These are phyloP conservation scores for Eutrema yunnanense DNA, from an alignment of 345 rosid genomes.

Conservation along the genomic window DNA sequence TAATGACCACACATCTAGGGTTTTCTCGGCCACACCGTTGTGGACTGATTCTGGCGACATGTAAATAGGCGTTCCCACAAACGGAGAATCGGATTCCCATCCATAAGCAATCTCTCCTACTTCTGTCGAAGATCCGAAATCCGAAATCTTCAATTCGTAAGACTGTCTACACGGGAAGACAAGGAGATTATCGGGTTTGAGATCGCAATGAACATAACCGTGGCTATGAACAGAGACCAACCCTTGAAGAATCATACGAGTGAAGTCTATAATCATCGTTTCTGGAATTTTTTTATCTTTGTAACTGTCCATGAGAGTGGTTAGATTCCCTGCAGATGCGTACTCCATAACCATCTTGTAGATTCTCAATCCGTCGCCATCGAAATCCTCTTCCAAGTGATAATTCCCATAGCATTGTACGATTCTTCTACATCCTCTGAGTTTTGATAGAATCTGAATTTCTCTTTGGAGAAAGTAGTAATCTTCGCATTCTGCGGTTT, in stretches of 20 bases:
- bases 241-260: slow-evolving; percentile 12
- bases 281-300: background rate
- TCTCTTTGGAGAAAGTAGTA: background rate
- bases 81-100: background rate
- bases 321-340: slow-evolving; percentile 12
- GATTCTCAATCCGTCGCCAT: background rate
- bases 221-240: too few species aligned
- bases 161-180: background rate
- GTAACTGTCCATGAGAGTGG: background rate
- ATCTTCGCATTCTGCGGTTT: background rate
- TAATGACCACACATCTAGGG: slow-evolving; percentile 23
- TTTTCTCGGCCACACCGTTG: background rate
- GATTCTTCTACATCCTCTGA: background rate
- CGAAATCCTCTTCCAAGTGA: background rate
- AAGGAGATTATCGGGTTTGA: too few species aligned
- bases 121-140: background rate
- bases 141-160: background rate
- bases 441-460: background rate
- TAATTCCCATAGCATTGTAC: background rate
- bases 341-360: slow-evolving; percentile 23
- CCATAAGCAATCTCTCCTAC: background rate
- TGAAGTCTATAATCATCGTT: slow-evolving; percentile 1
- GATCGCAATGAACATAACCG: too few species aligned
- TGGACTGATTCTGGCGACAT: slow-evolving; percentile 28
- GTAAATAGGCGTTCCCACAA: slow-evolving; percentile 5